Base-by-base conservation (phyloP, 2,329 filamentous ascomycete species). In the Tympanopsis confertula region DNA sequence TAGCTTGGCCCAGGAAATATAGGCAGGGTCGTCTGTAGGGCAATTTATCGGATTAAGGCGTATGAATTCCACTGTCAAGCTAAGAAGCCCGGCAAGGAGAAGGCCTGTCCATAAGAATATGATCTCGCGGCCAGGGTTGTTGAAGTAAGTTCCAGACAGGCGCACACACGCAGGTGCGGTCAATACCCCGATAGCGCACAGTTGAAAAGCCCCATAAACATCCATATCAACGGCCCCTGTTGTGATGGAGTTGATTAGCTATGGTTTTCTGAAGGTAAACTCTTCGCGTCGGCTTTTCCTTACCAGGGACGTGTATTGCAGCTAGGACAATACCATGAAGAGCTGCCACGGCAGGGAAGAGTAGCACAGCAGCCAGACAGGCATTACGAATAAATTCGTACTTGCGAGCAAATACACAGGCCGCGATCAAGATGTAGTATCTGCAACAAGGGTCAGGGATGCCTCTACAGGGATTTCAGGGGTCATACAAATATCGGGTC, bases 91-190 rank as follows among this genome's bases (percentile, higher is more conserved):
- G 18, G 71, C 66, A 12, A 82, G 60, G 19, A 82, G 55, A 2
- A 82, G 56, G 3, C 64, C 62, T 0, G 74, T 76, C 78, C 78
- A 83, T 1, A 79, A 22, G 45, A 82, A 82, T 38, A 83, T 80
- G 33, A 71, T 68, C 43, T 81, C 80, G 24, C 78, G 63, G 2
- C 76, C 77, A 0, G 71, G 72, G 17, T 71, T 67, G 38, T 74
- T 63, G 49, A 80, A 82, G 48, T 82, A 82, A 0, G 77, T 82
- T 13, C 56, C 56, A 2, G 77, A 82, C 32, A 77, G 52, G 42
- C 68, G 65, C 17, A 78, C 74, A 0, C 76, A 79, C 0, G 76
- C 63, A 0, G 78, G 78, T 3, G 73, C 78, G 1, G 74, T 72
- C 3, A 83, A 46, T 13, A 82, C 75, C 12, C 74, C 78, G 26